Base-by-base conservation (phyloP, 2,329 filamentous ascomycete species). In the Tolypocladium tundrense region DNA sequence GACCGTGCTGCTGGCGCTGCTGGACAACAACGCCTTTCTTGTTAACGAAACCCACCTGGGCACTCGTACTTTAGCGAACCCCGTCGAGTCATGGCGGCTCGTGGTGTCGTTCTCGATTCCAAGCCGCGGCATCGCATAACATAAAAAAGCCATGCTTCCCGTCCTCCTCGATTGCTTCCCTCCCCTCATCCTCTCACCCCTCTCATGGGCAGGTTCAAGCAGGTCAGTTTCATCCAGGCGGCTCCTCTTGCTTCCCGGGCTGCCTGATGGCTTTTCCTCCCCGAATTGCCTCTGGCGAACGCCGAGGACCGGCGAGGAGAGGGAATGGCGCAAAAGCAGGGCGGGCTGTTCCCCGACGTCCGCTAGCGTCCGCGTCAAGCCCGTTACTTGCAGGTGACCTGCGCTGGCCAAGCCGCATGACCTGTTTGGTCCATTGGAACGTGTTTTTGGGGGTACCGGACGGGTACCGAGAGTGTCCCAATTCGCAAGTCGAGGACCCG, bases 241-340 rank as follows among this genome's bases (percentile, higher is more conserved):
- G 16, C 53, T 10, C 52, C 37, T 39, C 35, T 1, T 24, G 19
- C 14, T 40, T 10, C 19, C 21, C 21, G 21, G 13, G 31, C 13
- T 31, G 24, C 35, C 13, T 31, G 52, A 31, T 40, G 52, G 39
- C 35, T 19, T 27, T 27, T 21, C 19, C 19, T 31, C 16, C 52
- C 35, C 31, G 9, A 13, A 16, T 50, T 16, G n/a, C 51, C 51
- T 39, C n/a, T 21, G 48, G 54, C 40, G 21, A 19, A 9, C 50
- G 54, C 53, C 50, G 57, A 56, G 48, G 48, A 59, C 57, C 48
- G 50, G 57, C 54, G 31, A 57, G 31, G 35, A 42, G 53, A 35
- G 9, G 9, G 55, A 31, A 57, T 54, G 53, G 54, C 51, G 54
- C 54, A 54, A 54, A 33, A 40, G 9, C 21, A 53, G 27, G 27